Base-by-base conservation (phyloP, 1,284 basidiomycete genomes). In the Leccinum subrobustum region DNA sequence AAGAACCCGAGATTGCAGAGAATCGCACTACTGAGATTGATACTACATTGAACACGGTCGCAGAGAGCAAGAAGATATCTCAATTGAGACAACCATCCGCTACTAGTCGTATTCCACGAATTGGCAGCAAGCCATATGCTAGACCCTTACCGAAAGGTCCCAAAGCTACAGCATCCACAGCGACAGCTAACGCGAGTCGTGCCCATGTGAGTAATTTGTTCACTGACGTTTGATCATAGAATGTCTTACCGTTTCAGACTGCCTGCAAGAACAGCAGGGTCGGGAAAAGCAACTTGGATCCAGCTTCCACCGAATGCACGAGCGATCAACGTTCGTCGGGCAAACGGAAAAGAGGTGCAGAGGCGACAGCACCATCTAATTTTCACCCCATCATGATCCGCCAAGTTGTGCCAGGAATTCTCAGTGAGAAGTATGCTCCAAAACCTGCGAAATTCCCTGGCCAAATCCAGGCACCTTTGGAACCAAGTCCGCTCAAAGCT, bases 21-120 rank as follows among this genome's bases (percentile, higher is more conserved):
- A 52, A 18, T 37, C 31, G 39, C n/a, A 55, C 35, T 18, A 29
- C 27, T 5, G 52, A 54, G 50, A 52, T 33, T 0, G 57, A 59
- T 54, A 31, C 35, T 54, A 35, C 48, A 1, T 35, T 27, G 8
- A 47, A 35, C 33, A 59, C 47, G 20, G 37, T 47, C 52, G 20
- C 60, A 23, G 64, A 67, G 60, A 67, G 68, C 50, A 70, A 77
- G 29, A 60, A 65, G 7, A 81, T 78, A 55, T 84, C 84, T 14
- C 78, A 63, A 52, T 67, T 88, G 56, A 85, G 82, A 65, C 85
- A 87, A 65, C 75, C 80, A 2, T 73, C 79, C 20, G 77, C 78
- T n/a, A 74, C 67, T 1, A 89, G 89, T 71, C 82, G 80, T 71
- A 91, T 91, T 64, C 89, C 89, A 6, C 78, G 89, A 57, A 84